Conservation (phyloP, 805 yeast species). For the Diddensiella caesifluorescens region DNA sequence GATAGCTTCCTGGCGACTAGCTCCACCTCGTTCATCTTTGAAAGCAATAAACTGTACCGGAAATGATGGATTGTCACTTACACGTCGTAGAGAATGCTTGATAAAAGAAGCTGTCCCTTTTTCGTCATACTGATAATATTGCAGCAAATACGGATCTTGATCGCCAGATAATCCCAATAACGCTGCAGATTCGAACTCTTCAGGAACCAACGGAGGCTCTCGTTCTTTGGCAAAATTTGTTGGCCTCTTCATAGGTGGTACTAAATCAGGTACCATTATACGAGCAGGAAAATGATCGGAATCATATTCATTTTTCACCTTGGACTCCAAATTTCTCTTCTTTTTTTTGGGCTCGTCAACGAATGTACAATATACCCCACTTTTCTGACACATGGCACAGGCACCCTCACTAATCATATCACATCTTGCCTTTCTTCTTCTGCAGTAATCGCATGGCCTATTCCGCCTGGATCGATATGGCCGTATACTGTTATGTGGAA, state of each 20-base stretch:
- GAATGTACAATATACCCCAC: slow-evolving; percentile 20
- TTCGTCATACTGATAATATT: slow-evolving; percentile 22
- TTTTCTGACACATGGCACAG: slow-evolving; percentile 20
- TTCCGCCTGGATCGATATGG: slow-evolving; percentile 18
- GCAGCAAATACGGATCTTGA: slow-evolving; percentile 31
- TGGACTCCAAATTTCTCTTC: slow-evolving; percentile 3
- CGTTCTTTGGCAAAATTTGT: slow-evolving; percentile 9
- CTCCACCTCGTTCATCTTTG: slow-evolving; percentile 18
- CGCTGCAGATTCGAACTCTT: slow-evolving; percentile 24
- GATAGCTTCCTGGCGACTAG: slow-evolving; percentile 1
- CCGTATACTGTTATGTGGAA: slow-evolving; percentile 5
- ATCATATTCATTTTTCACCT: not conserved
- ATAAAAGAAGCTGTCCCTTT: slow-evolving; percentile 25
- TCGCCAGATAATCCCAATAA: slow-evolving; percentile 31
- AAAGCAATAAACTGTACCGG: slow-evolving; percentile 26
- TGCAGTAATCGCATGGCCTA: slow-evolving; percentile 24
- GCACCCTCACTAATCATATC: slow-evolving; percentile 12
- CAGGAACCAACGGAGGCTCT: slow-evolving; percentile 24
- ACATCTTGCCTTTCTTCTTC: slow-evolving; percentile 21
- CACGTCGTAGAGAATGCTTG: slow-evolving; percentile 26
- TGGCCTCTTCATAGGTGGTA: slow-evolving; percentile 14
- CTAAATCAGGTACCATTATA: slow-evolving; percentile 16
- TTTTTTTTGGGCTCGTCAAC: slow-evolving; percentile 18
- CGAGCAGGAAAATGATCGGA: slow-evolving; percentile 1
- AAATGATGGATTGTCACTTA: slow-evolving; percentile 20